Percentiles rank a stretch among this genome's conserved stretches.
Conservation (phyloP, 2,329 filamentous ascomycete genomes). For the Dryadomyces sulphureus region DNA sequence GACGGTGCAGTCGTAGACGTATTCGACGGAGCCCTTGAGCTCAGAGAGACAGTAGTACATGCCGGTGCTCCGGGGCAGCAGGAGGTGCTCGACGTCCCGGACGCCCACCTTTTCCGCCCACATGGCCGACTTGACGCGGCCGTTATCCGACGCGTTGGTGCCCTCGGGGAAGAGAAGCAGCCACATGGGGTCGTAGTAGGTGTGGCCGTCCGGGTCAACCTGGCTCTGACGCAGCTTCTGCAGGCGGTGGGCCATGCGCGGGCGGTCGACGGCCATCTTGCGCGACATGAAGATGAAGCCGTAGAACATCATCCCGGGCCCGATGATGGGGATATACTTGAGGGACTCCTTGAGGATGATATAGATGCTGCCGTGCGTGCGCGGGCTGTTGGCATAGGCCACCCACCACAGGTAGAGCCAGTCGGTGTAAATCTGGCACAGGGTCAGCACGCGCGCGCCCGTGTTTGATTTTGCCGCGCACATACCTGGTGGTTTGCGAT, state of each 20-base stretch:
- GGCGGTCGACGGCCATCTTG: conserved; percentile 70
- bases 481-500: conserved; percentile 73
- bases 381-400: conserved; percentile 61
- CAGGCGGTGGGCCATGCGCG: conserved; percentile 59
- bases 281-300: conserved; percentile 87
- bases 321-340: conserved; percentile 66
- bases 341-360: conserved; percentile 84
- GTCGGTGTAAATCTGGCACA: conserved; percentile 62
- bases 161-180: conserved; percentile 77
- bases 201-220: conserved; percentile 34
- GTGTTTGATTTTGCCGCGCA: background rate
- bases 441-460: conserved; percentile 15
- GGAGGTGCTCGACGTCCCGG: conserved; percentile 56
- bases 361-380: conserved; percentile 74
- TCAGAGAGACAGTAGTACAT: conserved; percentile 67
- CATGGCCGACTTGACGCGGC: conserved; percentile 51
- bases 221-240: conserved; percentile 49
- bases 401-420: conserved; percentile 93
- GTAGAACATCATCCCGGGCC: conserved; percentile 71
- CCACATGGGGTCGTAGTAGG: conserved; percentile 71
- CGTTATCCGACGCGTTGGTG: conserved; percentile 63
- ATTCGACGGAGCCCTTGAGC: conserved; percentile 59
- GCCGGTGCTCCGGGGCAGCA: conserved; percentile 69
- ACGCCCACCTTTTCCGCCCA: conserved; percentile 68
- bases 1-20: conserved; percentile 85